phyloP scores from a whole-genome alignment of 164 flowering plant genomes.

The Litsea cubeba region DNA sequence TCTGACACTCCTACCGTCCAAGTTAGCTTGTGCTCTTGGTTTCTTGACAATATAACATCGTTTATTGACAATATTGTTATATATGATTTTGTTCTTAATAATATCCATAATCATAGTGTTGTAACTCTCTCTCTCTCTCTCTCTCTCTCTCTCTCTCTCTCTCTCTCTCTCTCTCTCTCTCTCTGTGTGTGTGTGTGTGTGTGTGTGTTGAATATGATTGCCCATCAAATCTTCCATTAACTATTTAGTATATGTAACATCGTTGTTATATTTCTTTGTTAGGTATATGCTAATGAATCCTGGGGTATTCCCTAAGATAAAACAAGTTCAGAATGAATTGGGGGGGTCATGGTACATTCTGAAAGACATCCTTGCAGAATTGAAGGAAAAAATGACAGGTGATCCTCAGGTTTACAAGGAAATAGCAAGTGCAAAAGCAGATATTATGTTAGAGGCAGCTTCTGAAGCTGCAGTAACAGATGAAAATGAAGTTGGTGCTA shows the following conservation, averaged over 20 bases:
- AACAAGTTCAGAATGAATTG: slow-evolving; percentile 11
- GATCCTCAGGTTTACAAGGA: slow-evolving; percentile 3
- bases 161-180: no score
- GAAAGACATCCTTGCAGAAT: slow-evolving; percentile 15
- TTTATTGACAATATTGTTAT: no score
- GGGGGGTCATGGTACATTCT: slow-evolving; percentile 21
- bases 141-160: no score
- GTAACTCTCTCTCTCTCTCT: no score
- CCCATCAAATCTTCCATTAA: neutral
- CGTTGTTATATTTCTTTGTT: slow-evolving; percentile 4
- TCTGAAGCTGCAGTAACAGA: slow-evolving; percentile 3
- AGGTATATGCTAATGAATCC: slow-evolving; percentile 18
- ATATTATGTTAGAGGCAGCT: neutral
- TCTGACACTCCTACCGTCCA: no score
- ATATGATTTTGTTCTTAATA: no score
- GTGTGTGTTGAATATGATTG: no score
- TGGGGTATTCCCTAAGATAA: slow-evolving; percentile 15
- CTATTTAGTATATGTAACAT: neutral
- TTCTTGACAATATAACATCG: no score
- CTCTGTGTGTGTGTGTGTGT: no score
- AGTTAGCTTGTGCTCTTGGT: no score
- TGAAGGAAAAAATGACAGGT: slow-evolving; percentile 19
- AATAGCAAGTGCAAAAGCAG: slow-evolving; percentile 6
- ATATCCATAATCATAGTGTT: no score
- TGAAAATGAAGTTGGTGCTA: slow-evolving; percentile 3